Conservation (phyloP, 768 basidiomycete genomes). For the Xerocomus brunneocitrinus region DNA sequence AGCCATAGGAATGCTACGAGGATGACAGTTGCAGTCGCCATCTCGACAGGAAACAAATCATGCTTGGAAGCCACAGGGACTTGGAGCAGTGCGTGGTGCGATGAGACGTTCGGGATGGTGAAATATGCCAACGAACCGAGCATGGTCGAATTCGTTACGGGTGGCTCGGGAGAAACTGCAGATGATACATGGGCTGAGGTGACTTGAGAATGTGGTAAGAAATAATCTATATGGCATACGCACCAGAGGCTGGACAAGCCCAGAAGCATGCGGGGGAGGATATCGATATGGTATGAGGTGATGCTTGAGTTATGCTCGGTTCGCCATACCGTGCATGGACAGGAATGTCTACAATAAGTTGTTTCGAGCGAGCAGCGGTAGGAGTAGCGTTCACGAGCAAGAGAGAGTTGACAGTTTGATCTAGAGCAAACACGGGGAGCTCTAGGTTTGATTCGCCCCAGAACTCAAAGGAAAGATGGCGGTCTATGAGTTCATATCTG, state of each 20-base stretch:
- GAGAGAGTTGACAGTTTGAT: conserved; percentile 21
- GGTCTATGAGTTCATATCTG: conserved; percentile 39
- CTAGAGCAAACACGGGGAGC: conserved; percentile 37
- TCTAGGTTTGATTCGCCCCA: conserved; percentile 40
- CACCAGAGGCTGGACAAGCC: conserved; percentile 28
- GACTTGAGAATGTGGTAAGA: conserved; percentile 4
- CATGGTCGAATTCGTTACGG: conserved; percentile 20
- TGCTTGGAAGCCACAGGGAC: conserved; percentile 34
- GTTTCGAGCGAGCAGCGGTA: conserved; percentile 2
- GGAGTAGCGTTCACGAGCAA: conserved; percentile 31
- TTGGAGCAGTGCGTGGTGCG: conserved; percentile 8
- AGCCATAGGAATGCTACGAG: conserved; percentile 34
- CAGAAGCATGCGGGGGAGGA: conserved; percentile 30
- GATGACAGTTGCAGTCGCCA: conserved; percentile 32
- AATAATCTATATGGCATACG: background rate
- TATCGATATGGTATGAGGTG: conserved; percentile 21
- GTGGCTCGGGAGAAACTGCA: conserved; percentile 15
- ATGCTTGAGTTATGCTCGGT: conserved; percentile 15
- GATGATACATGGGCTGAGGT: conserved; percentile 3
- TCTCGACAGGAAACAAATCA: conserved; percentile 32
- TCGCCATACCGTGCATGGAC: conserved; percentile 42
- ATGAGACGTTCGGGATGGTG: conserved; percentile 7
- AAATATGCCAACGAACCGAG: conserved; percentile 18
- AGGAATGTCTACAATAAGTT: conserved; percentile 33
- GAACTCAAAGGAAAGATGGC: conserved; percentile 31